phyloP scores from a whole-genome alignment of 441 rosid genomes.

The Eugenia klotzschiana region DNA sequence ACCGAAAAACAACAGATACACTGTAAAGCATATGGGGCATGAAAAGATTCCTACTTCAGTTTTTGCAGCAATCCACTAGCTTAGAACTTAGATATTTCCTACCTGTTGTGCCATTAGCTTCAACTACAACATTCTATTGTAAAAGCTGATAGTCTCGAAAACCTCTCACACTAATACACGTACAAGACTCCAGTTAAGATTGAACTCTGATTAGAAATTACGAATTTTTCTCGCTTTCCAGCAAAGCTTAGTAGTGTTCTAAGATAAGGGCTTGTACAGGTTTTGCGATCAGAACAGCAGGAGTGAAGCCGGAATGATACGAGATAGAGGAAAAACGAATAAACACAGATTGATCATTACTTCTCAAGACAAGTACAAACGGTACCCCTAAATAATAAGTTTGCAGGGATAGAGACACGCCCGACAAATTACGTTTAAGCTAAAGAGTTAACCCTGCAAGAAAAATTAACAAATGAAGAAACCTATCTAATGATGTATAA shows the following conservation, averaged over 20 bases:
- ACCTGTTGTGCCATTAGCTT: not conserved
- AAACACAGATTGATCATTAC: not conserved
- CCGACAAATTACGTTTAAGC: not conserved
- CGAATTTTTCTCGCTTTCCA: not conserved
- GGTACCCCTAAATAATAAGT: not conserved
- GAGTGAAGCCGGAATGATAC: not conserved
- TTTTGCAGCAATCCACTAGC: not conserved
- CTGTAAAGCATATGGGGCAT: not conserved
- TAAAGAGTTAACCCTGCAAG: not conserved
- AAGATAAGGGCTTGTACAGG: not conserved
- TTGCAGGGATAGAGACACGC: not conserved
- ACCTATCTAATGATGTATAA: not conserved
- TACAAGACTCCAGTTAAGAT: not conserved
- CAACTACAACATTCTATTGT: not conserved
- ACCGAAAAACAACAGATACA: not conserved
- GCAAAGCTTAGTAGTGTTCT: not conserved
- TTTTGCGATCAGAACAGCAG: not conserved
- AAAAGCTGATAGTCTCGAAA: not conserved
- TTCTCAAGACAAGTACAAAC: not conserved
- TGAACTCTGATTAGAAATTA: not conserved
- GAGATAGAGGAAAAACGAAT: not conserved
- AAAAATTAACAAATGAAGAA: not conserved
- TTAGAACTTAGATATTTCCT: not conserved
- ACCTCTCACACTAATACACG: not conserved
- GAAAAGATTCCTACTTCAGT: not conserved